Base-by-base conservation (phyloP, 108 stramenopile species). In the Fragilariopsis cylindrus region DNA sequence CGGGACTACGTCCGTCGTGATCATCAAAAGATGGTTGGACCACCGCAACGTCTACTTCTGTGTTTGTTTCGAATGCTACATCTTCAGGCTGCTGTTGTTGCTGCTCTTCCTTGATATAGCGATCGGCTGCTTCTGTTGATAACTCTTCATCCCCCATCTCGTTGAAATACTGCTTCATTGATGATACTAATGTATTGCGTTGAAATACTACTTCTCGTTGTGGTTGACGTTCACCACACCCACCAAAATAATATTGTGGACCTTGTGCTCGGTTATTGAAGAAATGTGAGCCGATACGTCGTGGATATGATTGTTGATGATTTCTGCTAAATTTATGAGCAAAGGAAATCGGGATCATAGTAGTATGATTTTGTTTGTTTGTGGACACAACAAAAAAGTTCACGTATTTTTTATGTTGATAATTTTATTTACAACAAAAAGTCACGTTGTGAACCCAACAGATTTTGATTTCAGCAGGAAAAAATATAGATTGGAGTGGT, bases 11-110 rank as follows among this genome's bases (percentile, higher is more conserved):
- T 11, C 65, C 55, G 46, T 81, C 80, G 5, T 70, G 68, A 7
- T 58, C 80, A 45, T 81, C 80, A 60, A 72, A 81, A 8, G 80
- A 81, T 44, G 75, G 65, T 66, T 81, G 64, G 12, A 81, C 75
- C 4, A 81, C 68, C 12, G 75, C 65, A 5, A 69, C 58, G 65
- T 82, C 81, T 42, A 72, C 76, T 57, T 82, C 50, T 13, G 69
- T 52, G 8, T 69, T 72, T n/a, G 55, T 57, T 50, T 71, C 57
- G 43, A 73, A 79, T 19, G 68, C 12, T 13, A 46, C 52, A 53
- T n/a, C 52, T 12, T 53, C 30, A 30, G 30, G 30, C 30, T 30
- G 30, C 45, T 63, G 19, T 39, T 60, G 58, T 2, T 4, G 30
- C 12, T 52, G 9, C 50, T 52, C 50, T 52, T 52, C 12, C 50